Evolutionary conservation across 2,329 filamentous ascomycete genomes (phyloP).

Genomic region (Myotisia sp.): DNA sequence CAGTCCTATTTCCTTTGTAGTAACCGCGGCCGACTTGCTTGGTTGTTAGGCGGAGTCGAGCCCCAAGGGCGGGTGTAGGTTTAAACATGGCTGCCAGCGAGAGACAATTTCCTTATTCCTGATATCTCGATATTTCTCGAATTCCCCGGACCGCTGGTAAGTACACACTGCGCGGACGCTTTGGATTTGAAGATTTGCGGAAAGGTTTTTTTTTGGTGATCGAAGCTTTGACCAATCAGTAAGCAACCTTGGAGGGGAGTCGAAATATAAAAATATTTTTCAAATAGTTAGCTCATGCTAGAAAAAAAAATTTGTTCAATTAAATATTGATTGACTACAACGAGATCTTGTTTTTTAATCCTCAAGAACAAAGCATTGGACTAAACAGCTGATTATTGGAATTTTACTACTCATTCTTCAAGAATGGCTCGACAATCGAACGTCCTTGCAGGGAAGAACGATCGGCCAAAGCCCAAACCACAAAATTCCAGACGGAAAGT

Average conservation of each 20-base stretch:
- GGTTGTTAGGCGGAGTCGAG: slow-evolving; percentile 71
- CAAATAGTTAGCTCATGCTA: background rate
- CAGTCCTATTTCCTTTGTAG: slow-evolving; percentile 92
- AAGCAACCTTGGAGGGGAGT: background rate
- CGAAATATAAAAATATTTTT: slow-evolving; percentile 2
- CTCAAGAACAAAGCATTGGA: no score
- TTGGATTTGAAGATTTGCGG: no score
- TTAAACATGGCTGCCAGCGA: slow-evolving; percentile 26
- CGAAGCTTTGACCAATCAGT: slow-evolving; percentile 3
- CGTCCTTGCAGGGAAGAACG: slow-evolving; percentile 26
- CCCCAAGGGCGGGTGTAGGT: slow-evolving; percentile 41
- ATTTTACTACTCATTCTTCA: no score
- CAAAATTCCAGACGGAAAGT: slow-evolving; percentile 34
- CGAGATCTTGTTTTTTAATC: background rate
- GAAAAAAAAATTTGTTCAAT: slow-evolving; percentile 2
- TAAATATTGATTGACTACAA: background rate
- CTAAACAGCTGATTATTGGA: no score
- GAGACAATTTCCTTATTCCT: background rate
- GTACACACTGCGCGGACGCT: no score
- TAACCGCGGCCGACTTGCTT: slow-evolving; percentile 87
- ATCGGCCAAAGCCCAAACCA: slow-evolving; percentile 23
- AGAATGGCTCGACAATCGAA: slow-evolving; percentile 30
- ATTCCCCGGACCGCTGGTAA: no score
- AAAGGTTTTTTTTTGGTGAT: slow-evolving; percentile 1
- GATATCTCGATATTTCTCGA: background rate